Evolutionary conservation across 2,329 filamentous ascomycete genomes (phyloP).

Genomic region (Tolypocladium cylindrosporum): DNA sequence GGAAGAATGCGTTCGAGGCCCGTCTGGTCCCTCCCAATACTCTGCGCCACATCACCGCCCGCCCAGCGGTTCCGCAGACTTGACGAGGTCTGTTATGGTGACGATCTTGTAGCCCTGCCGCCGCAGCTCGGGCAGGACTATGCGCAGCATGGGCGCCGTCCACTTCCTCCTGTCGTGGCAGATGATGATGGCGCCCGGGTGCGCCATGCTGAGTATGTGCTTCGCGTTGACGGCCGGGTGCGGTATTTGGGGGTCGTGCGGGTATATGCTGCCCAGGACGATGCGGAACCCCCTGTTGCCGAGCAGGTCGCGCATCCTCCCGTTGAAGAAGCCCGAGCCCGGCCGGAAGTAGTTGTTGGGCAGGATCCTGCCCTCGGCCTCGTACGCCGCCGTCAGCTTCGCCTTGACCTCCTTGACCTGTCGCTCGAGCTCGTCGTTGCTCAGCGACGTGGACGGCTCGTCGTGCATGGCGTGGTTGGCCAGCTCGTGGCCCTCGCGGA

Average conservation of each 20-base stretch:
- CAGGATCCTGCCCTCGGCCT: constrained; percentile 29
- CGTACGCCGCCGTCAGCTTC: constrained; percentile 49
- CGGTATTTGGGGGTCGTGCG: constrained; percentile 79
- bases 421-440: constrained; percentile 43
- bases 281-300: constrained; percentile 55
- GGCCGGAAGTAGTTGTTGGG: constrained; percentile 66
- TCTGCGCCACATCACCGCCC: constrained; percentile 7
- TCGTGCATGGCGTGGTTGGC: constrained; percentile 88
- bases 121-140: constrained; percentile 62
- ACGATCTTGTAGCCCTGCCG: constrained; percentile 61
- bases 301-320: constrained; percentile 54
- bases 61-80: constrained; percentile 18
- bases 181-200: constrained; percentile 69
- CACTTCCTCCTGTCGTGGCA: constrained; percentile 79
- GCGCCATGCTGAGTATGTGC: constrained; percentile 72
- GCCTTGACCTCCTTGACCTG: constrained; percentile 58
- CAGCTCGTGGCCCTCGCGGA: constrained; percentile 59
- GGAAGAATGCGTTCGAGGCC: background rate
- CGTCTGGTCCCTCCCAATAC: background rate
- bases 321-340: constrained; percentile 74
- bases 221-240: constrained; percentile 60
- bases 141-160: constrained; percentile 69
- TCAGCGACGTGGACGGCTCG: constrained; percentile 58
- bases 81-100: constrained; percentile 58
- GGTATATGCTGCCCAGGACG: constrained; percentile 78